These are phyloP conservation scores for Biscutella auriculata DNA, from an alignment of 441 rosid genomes.

Conservation along the genomic window DNA sequence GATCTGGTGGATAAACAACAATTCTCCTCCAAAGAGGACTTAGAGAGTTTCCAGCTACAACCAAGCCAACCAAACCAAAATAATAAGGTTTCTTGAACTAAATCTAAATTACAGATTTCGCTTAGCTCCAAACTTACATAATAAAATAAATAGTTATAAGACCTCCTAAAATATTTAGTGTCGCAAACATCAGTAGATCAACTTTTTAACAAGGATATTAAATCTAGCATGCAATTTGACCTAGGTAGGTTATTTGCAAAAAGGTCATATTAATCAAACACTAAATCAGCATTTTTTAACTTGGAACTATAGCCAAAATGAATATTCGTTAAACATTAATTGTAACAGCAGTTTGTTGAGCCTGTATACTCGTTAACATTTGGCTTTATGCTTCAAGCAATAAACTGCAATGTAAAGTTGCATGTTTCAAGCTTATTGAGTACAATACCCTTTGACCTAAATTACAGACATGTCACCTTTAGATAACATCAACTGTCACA, in stretches of 20 bases:
- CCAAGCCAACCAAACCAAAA: neutral
- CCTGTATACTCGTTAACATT: neutral
- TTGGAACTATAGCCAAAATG: constrained; percentile 2
- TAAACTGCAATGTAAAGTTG: constrained; percentile 3
- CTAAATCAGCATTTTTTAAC: neutral
- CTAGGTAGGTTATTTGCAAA: neutral
- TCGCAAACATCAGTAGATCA: neutral
- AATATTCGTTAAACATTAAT: neutral
- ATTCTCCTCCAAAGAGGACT: constrained; percentile 85
- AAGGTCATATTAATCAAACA: neutral
- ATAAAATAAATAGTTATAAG: neutral
- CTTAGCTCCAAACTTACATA: neutral
- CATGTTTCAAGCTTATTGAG: neutral
- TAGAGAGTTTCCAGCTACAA: constrained; percentile 57
- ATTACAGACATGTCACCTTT: constrained; percentile 4
- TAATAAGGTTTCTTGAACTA: neutral
- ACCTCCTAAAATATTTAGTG: neutral
- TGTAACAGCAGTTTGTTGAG: neutral
- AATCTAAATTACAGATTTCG: neutral
- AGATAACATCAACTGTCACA: neutral
- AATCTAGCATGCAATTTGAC: neutral
- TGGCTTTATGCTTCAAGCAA: constrained; percentile 4
- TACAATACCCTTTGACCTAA: neutral
- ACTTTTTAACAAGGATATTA: neutral
- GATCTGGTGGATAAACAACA: constrained; percentile 59